Conservation (phyloP, 371 early-diverging fungal genomes). For the Mortierella sp. region DNA sequence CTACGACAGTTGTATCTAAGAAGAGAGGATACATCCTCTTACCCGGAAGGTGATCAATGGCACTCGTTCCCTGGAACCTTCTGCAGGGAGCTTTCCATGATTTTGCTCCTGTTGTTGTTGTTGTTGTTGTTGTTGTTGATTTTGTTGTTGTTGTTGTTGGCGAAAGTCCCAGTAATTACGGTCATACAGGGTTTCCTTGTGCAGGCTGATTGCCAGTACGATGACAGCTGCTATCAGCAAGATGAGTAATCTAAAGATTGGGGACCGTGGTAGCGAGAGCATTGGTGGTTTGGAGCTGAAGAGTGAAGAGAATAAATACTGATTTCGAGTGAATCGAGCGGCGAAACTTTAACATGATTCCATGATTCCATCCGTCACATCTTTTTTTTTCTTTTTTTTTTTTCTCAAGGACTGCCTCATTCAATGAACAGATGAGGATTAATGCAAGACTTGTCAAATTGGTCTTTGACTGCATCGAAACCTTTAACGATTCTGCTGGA, state of each 20-base stretch:
- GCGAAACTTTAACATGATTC: too few species aligned
- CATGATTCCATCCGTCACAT: too few species aligned
- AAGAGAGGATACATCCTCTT: background rate
- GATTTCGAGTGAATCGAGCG: background rate
- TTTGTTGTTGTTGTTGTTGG: constrained; percentile 16
- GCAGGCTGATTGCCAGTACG: constrained; percentile 20
- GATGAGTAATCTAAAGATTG: constrained; percentile 25
- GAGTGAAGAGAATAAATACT: background rate
- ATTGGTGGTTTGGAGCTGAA: constrained; percentile 17
- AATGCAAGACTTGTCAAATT: too few species aligned
- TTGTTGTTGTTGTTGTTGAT: constrained; percentile 13
- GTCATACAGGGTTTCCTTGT: background rate
- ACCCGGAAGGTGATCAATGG: constrained; percentile 41
- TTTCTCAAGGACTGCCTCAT: too few species aligned
- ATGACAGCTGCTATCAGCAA: constrained; percentile 12
- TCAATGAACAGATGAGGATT: too few species aligned
- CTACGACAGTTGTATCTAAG: background rate
- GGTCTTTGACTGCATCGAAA: too few species aligned
- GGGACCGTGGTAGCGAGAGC: constrained; percentile 41
- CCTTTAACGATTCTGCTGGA: too few species aligned
- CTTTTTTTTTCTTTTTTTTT: too few species aligned
- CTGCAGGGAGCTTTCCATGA: constrained; percentile 13
- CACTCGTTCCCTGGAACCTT: constrained; percentile 16
- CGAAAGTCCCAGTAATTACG: constrained; percentile 31
- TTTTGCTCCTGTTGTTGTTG: constrained; percentile 8